phyloP scores from a whole-genome alignment of 768 basidiomycete species.

The Boletus speciosus region DNA sequence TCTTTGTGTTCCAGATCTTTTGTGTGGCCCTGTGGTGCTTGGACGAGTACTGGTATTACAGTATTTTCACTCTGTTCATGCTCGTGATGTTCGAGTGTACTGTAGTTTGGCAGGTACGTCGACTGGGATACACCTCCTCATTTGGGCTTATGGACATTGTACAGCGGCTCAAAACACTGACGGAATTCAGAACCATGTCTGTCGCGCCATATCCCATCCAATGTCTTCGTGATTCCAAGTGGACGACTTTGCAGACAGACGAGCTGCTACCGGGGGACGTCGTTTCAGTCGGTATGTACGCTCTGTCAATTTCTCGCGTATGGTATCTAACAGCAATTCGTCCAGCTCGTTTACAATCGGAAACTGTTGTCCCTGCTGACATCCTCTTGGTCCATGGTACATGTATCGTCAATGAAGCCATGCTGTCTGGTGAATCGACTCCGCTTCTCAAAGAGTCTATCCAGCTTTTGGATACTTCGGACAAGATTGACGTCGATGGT shows the following conservation, averaged over 20 bases:
- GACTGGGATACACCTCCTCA: not conserved
- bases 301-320: not conserved
- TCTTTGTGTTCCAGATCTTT: conserved; percentile 99
- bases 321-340: not conserved
- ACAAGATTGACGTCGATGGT: conserved; percentile 81
- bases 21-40: conserved; percentile 97
- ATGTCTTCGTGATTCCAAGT: conserved; percentile 74
- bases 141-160: not conserved
- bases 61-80: conserved; percentile 98
- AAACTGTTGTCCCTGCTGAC: conserved; percentile 91
- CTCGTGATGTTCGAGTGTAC: conserved; percentile 97
- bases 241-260: conserved; percentile 80
- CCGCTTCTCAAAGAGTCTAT: conserved; percentile 95
- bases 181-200: conserved; percentile 96
- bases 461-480: conserved; percentile 70
- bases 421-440: conserved; percentile 98
- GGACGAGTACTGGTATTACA: conserved; percentile 99
- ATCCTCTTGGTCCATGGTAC: conserved; percentile 89
- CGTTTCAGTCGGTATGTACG: conserved; percentile 68
- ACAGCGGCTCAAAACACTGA: conserved; percentile 88
- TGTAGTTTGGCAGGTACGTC: conserved; percentile 91
- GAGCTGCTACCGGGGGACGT: conserved; percentile 90
- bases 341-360: conserved; percentile 63
- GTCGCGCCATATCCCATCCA: conserved; percentile 87
- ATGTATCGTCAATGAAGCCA: conserved; percentile 97